Base-by-base conservation (phyloP, 257 asterid species). In the Penstemon newberryi region DNA sequence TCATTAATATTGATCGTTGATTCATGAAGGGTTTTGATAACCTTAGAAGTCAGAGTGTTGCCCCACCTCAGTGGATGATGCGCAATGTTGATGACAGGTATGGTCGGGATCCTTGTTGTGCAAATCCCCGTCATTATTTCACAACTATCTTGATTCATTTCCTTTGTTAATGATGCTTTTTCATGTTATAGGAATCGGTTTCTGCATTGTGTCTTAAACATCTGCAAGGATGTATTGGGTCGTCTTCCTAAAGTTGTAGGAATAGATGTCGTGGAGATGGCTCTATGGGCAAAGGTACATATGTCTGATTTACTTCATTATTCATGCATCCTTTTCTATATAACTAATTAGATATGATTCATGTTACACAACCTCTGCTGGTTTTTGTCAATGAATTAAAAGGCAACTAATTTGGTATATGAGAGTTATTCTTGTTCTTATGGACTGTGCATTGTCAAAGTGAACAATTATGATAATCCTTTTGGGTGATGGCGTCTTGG, bases 21-120 rank as follows among this genome's bases (percentile, higher is more conserved):
- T 81, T 72, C 25, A 50, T 84, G 65, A 75, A 94, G 97, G 97
- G 99, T 37, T 94, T 94, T 65, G 97, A 94, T 82, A 94, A 94
- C 80, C 96, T 94, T 55, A 87, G 96, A 79, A 94, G 78, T 78
- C 96, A 91, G 75, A 87, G 85, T 83, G 97, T 94, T 71, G 89
- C 96, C 64, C 99, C 99, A 19, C 96, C 99, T 46, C 99, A 94
- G 73, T 94, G 99, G 99, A 91, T 95, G 62, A 87, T 91, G 97
- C 97, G 99, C 63, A 94, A 94, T 72, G 80, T 90, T 66, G 97
- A 88, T 74, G 97, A 94, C 81, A 94, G 99, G 97, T 94, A 73
- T 45, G 59, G 45, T 9, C 7, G 15, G 25, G 33, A 33, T 49
- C 47, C 53, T 56, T 15, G 37, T 55, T 58, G 13, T 44, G 77